phyloP scores from a whole-genome alignment of 768 basidiomycete species.

The Auricularia sp. region DNA sequence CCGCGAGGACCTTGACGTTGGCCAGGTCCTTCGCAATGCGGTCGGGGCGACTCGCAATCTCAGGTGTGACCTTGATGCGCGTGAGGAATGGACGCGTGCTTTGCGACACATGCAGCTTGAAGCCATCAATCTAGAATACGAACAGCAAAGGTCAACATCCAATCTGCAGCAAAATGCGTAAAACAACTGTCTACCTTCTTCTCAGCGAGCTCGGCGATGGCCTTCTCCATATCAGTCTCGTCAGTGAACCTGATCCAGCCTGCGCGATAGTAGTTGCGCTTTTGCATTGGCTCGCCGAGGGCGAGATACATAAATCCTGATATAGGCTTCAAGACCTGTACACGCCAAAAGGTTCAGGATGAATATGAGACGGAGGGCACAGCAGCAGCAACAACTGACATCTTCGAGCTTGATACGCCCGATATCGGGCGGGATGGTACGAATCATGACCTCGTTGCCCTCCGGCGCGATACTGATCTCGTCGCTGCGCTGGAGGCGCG shows the following conservation, averaged over 20 bases:
- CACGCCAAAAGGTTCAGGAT: constrained; percentile 7
- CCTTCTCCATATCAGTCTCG: constrained; percentile 69
- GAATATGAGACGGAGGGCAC: constrained; percentile 7
- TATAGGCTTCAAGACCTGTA: constrained; percentile 63
- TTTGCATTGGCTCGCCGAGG: constrained; percentile 84
- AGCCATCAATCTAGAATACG: constrained; percentile 70
- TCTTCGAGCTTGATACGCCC: constrained; percentile 84
- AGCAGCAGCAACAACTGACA: constrained; percentile 33
- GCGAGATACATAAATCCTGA: constrained; percentile 84
- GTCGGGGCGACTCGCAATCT: constrained; percentile 69
- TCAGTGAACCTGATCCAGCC: constrained; percentile 87
- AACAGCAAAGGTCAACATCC: too few species aligned
- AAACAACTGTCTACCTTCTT: constrained; percentile 53
- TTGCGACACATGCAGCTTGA: constrained; percentile 86
- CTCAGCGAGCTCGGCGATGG: constrained; percentile 67
- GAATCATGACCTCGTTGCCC: constrained; percentile 88
- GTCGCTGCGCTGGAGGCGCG: constrained; percentile 38
- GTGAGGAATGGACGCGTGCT: constrained; percentile 69
- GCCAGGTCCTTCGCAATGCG: constrained; percentile 73
- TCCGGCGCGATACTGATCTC: constrained; percentile 63
- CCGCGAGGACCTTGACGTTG: constrained; percentile 62
- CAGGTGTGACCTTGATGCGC: constrained; percentile 70
- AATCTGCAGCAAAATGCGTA: background rate
- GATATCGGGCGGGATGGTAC: constrained; percentile 89
- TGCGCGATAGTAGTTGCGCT: constrained; percentile 88